Base-by-base conservation (phyloP, 2,329 filamentous ascomycete genomes). In the Fusarium fracticaudum region DNA sequence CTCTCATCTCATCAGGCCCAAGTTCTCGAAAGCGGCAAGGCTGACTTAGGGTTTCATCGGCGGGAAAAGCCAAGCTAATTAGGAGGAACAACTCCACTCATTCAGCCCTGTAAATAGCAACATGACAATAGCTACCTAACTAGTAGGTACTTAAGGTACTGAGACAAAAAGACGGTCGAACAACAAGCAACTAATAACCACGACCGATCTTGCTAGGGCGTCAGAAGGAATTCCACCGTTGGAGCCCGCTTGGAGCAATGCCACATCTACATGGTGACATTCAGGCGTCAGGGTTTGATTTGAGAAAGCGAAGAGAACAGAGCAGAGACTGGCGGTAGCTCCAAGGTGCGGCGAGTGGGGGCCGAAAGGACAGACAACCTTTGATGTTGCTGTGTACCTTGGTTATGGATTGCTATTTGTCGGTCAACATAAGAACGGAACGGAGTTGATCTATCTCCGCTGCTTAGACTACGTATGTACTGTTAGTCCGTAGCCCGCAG, bases 81-180 rank as follows among this genome's bases (percentile, higher is more conserved):
- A 26, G 24, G 38, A 45, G 54, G 47, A 63, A 51, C 61, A 35
- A 61, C 64, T 62, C 54, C 64, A 48, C 41, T 70, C 72, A 66
- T 69, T 77, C 71, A 78, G 71, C 71, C 76, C 73, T 78, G 73
- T 60, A 61, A 68, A 64, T 60, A 74, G 69, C n/a, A 40, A 53
- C 54, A 22, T 53, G 51, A 24, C 17, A 18, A 50, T 35, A 24
- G 26, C n/a, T 43, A 43, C 26, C 20, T 24, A n/a, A n/a, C n/a
- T n/a, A n/a, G 7, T 29, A 29, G 29, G 29, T 29, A 29, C 29
- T 9, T 33, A 14, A 14, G 33, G 33, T 35, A 22, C 45, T 37
- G 31, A 22, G n/a, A 20, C 18, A 18, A n/a, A 15, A 33, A 57
- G 13, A 29, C 37, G 50, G 14, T 33, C n/a, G 35, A 20, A 31